phyloP scores from a whole-genome alignment of 2,329 filamentous ascomycete genomes.

The Aspergillus proliferans region DNA sequence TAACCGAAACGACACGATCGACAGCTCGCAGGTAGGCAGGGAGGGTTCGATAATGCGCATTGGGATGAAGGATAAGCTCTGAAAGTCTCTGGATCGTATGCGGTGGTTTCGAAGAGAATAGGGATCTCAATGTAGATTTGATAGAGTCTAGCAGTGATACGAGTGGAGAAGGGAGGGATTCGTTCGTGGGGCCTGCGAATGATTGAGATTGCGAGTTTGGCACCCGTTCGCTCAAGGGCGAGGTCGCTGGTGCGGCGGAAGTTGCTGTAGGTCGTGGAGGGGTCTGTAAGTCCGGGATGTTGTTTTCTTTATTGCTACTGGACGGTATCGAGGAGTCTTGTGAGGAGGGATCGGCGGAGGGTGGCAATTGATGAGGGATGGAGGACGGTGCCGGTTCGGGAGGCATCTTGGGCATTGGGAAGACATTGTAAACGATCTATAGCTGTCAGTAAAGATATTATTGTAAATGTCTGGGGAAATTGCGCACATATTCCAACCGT shows the following conservation, averaged over 20 bases:
- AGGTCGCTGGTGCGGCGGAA: slow-evolving; percentile 26
- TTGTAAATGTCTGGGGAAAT: not conserved
- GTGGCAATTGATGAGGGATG: slow-evolving; percentile 26
- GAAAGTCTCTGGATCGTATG: slow-evolving; percentile 89
- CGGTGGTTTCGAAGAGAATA: slow-evolving; percentile 70
- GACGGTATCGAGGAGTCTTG: slow-evolving; percentile 20
- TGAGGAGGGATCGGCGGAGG: slow-evolving; percentile 11
- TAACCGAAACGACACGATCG: slow-evolving; percentile 84
- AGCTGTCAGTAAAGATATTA: slow-evolving; percentile 4
- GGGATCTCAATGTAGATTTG: slow-evolving; percentile 52
- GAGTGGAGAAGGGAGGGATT: slow-evolving; percentile 57
- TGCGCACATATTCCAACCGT: slow-evolving; percentile 59
- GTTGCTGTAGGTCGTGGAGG: slow-evolving; percentile 32
- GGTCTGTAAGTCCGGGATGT: slow-evolving; percentile 25
- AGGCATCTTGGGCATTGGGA: slow-evolving; percentile 61
- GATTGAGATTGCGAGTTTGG: slow-evolving; percentile 38
- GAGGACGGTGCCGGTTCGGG: slow-evolving; percentile 26
- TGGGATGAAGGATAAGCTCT: slow-evolving; percentile 74
- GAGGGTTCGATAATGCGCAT: slow-evolving; percentile 71
- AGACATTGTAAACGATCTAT: slow-evolving; percentile 69
- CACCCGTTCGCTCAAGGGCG: slow-evolving; percentile 35
- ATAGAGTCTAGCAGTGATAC: slow-evolving; percentile 58
- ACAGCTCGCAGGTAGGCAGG: slow-evolving; percentile 83
- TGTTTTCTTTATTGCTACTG: slow-evolving; percentile 36
- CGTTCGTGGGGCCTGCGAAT: slow-evolving; percentile 42